phyloP scores from a whole-genome alignment of 352 stramenopile genomes.

The Phytophthora capsici region DNA sequence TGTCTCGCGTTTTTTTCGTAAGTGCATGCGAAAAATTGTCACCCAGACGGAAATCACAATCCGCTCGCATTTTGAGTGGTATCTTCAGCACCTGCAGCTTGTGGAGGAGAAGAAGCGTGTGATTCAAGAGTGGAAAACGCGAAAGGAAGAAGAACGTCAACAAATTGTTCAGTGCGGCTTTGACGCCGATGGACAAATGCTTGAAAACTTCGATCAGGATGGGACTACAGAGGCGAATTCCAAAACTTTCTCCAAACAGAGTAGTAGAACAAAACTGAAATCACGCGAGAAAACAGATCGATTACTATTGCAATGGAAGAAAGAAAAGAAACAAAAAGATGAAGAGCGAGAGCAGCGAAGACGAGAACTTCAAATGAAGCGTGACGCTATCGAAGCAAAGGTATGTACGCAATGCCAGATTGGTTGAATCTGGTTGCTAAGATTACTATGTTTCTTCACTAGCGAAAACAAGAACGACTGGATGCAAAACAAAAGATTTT shows the following conservation, averaged over 20 bases:
- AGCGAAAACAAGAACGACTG: slow-evolving; percentile 64
- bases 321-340: slow-evolving; percentile 50
- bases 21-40: slow-evolving; percentile 57
- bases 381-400: slow-evolving; percentile 58
- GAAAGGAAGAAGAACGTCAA: slow-evolving; percentile 55
- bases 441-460: neutral
- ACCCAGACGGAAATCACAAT: slow-evolving; percentile 62
- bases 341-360: slow-evolving; percentile 37
- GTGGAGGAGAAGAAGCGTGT: slow-evolving; percentile 66
- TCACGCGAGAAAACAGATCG: slow-evolving; percentile 35
- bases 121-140: slow-evolving; percentile 61
- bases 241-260: slow-evolving; percentile 5
- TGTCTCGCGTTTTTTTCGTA: slow-evolving; percentile 56
- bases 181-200: slow-evolving; percentile 15
- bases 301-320: slow-evolving; percentile 49
- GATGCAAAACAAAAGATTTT: slow-evolving; percentile 82
- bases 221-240: neutral
- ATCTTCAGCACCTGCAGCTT: slow-evolving; percentile 57
- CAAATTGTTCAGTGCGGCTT: slow-evolving; percentile 54
- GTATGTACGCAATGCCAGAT: slow-evolving; percentile 18
- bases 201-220: slow-evolving; percentile 1
- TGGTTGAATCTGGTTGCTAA: neutral
- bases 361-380: slow-evolving; percentile 36
- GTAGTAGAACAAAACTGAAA: slow-evolving; percentile 16
- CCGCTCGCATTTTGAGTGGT: slow-evolving; percentile 76